These are phyloP conservation scores for Fraxinus xanthoxyloides DNA, from an alignment of 305 asterid species.

Conservation along the genomic window DNA sequence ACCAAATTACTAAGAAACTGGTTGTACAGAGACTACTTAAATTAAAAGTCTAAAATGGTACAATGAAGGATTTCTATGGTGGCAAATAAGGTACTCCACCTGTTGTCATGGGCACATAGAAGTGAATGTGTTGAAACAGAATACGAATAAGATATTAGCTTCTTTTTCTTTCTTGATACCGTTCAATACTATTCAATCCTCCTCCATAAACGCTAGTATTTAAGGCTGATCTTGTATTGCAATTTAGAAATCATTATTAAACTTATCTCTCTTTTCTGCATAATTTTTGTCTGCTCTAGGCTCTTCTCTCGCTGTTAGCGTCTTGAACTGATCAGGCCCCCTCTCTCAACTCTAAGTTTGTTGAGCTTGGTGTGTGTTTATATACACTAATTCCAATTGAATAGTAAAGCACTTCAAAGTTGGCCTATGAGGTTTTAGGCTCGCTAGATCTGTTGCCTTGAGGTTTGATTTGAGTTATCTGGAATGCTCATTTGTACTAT, in stretches of 20 bases:
- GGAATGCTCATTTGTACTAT: background rate
- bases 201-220: background rate
- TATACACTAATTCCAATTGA: background rate
- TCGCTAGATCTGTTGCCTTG: constrained; percentile 3
- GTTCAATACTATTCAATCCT: background rate
- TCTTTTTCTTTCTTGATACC: background rate
- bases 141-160: background rate
- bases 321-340: background rate
- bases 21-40: background rate
- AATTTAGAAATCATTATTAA: background rate
- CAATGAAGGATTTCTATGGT: background rate
- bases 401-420: background rate
- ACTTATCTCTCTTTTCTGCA: background rate
- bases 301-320: background rate
- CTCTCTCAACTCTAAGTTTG: background rate
- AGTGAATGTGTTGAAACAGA: background rate
- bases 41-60: background rate
- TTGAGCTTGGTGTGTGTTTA: background rate
- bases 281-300: background rate
- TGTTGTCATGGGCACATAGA: background rate
- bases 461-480: constrained; percentile 7
- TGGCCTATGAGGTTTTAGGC: constrained; percentile 4
- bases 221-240: background rate
- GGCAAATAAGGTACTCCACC: background rate
- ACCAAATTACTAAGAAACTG: background rate